Base-by-base conservation (phyloP, 805 yeast species). In the Babjeviella inositovora region DNA sequence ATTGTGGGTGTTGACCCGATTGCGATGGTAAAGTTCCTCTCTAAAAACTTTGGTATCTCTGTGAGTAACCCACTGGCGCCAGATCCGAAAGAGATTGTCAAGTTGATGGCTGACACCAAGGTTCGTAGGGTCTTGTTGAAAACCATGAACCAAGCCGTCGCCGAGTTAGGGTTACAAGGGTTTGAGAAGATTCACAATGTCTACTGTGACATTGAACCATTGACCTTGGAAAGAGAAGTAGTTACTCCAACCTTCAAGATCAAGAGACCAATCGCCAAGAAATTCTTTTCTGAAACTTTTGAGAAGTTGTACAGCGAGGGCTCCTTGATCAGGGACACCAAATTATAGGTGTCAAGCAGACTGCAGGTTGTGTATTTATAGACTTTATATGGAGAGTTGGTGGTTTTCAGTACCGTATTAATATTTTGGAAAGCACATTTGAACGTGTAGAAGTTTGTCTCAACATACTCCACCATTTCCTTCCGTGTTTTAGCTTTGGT, bases 171-270 rank as follows among this genome's bases (percentile, higher is more conserved):
- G 18, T 41, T 74, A 16, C 66, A 62, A 37, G 79, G 80, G 1
- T 72, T 68, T 37, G 85, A 74, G 40, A 65, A 62, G 32, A 29
- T 74, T 15, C 69, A 65, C 40, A 74, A 74, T 32, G 32, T 68
- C 15, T 35, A 42, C 16, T 42, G 71, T 16, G 64, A 47, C 21
- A 28, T 67, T 23, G 80, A 74, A 33, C 80, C 82, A 5, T 48
- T 74, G 31, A 67, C 55, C 17, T 47, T 70, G n/a, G 70, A 60
- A 22, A 67, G 69, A 28, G 71, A 68, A 23, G 62, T 66, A 3
- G 42, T 75, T 17, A 75, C 87, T 2, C 85, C 85, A 18, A 75
- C 85, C 5, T 32, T 61, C 36, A 63, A 63, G 37, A 38, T 63
- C 30, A 62, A 57, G 41, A 52, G 60, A 30, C 53, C 55, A 8